Conservation (phyloP, 2,329 filamentous ascomycete species). For the Tolypocladium amazonense region DNA sequence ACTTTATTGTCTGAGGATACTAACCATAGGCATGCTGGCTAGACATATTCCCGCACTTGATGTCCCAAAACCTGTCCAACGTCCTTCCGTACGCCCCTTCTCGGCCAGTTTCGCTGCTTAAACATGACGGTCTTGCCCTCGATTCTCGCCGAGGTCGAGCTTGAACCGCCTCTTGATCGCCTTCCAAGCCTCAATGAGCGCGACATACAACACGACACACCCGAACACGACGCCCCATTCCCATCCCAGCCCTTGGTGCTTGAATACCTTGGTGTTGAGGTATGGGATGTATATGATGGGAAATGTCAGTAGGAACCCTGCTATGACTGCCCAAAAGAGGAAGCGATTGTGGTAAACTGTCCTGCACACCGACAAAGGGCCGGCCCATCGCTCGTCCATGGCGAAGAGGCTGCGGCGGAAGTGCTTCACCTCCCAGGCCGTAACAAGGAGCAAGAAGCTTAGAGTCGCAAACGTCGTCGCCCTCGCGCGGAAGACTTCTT, state of each 20-base stretch:
- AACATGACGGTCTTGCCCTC: not conserved
- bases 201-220: conserved; percentile 48
- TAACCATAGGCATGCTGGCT: conserved; percentile 13
- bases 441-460: conserved; percentile 56
- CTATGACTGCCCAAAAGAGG: conserved; percentile 52
- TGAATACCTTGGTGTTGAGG: conserved; percentile 56
- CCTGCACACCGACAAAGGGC: conserved; percentile 38
- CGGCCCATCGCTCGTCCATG: conserved; percentile 45
- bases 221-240: conserved; percentile 61
- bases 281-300: conserved; percentile 58
- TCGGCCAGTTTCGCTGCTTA: too few relatives aligned
- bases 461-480: conserved; percentile 60
- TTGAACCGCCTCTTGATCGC: conserved; percentile 45
- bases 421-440: conserved; percentile 66
- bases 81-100: not conserved
- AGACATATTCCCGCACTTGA: conserved; percentile 9
- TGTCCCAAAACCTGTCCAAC: not conserved
- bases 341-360: conserved; percentile 63
- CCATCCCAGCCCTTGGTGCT: conserved; percentile 58
- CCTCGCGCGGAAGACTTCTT: conserved; percentile 51
- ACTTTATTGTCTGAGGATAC: conserved; percentile 17
- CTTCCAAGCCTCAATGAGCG: conserved; percentile 59
- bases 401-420: conserved; percentile 59
- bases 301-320: conserved; percentile 48
- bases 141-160: conserved; percentile 17